Evolutionary conservation across 2,329 filamentous ascomycete species (phyloP).

Genomic region (Cyphellophora europaea): DNA sequence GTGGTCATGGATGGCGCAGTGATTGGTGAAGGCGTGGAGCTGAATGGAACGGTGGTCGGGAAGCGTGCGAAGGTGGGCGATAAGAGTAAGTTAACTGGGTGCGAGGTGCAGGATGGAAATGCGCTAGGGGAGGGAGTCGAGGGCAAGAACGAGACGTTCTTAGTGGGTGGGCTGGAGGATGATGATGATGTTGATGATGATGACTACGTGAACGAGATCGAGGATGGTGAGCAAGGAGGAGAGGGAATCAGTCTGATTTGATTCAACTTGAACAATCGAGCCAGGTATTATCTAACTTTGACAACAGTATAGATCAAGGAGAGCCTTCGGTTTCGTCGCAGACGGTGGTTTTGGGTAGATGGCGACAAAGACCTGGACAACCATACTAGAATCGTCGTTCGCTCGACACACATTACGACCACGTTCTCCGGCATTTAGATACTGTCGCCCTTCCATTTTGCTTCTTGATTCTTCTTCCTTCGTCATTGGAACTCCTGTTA

Average conservation of each 20-base stretch:
- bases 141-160: conserved; percentile 52
- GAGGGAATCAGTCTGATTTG: neutral
- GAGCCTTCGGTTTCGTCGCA: too few species aligned
- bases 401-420: too few species aligned
- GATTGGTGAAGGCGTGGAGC: conserved; percentile 71
- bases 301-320: too few species aligned
- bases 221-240: conserved; percentile 10
- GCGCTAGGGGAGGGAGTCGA: conserved; percentile 70
- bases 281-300: too few species aligned
- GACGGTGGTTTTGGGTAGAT: too few species aligned
- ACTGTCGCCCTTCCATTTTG: too few species aligned
- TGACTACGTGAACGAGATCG: conserved; percentile 20
- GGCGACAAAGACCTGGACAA: too few species aligned
- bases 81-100: conserved; percentile 70
- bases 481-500: too few species aligned
- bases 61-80: conserved; percentile 75
- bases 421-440: too few species aligned
- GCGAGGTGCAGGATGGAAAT: conserved; percentile 81
- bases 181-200: conserved; percentile 25
- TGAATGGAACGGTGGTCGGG: conserved; percentile 82
- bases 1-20: conserved; percentile 87
- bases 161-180: conserved; percentile 39
- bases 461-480: too few species aligned
- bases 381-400: too few species aligned
- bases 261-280: too few species aligned